These are phyloP conservation scores for Zymoseptoria pseudotritici DNA, from an alignment of 2,329 filamentous ascomycete genomes.

Conservation along the genomic window DNA sequence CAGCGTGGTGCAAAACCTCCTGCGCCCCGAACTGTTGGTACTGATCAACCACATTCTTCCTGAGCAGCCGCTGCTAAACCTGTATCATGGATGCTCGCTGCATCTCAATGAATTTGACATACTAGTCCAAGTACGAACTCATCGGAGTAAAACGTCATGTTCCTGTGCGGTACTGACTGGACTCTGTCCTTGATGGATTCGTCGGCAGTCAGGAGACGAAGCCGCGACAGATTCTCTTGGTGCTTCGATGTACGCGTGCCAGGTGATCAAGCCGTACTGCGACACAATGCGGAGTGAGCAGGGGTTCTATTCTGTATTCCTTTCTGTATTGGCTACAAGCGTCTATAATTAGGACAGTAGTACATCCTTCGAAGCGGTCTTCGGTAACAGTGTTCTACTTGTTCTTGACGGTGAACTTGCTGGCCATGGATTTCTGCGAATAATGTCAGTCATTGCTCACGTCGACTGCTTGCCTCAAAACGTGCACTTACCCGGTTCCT, in stretches of 20 bases:
- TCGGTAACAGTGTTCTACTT: not conserved
- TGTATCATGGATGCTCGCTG: too few relatives aligned
- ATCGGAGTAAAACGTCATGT: too few relatives aligned
- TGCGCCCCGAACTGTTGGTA: not conserved
- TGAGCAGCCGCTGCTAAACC: too few relatives aligned
- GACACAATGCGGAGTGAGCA: not conserved
- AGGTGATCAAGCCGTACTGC: not conserved
- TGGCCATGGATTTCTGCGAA: not conserved
- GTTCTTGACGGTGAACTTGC: not conserved
- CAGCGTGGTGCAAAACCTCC: not conserved
- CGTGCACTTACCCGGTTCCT: not conserved
- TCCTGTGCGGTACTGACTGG: too few relatives aligned
- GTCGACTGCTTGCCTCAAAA: not conserved
- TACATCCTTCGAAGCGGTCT: not conserved
- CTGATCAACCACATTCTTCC: not conserved
- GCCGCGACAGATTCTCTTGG: not conserved
- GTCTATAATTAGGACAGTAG: not conserved
- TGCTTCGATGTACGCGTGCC: not conserved
- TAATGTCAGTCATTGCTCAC: not conserved
- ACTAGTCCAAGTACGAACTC: too few relatives aligned
- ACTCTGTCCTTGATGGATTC: too few relatives aligned
- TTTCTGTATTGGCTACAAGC: not conserved
- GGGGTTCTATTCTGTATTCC: not conserved
- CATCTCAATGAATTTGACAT: too few relatives aligned
- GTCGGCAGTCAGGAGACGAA: too few relatives aligned